These are phyloP conservation scores for Microbotryum scabiosae DNA, from an alignment of 1,284 basidiomycete species.

Conservation along the genomic window DNA sequence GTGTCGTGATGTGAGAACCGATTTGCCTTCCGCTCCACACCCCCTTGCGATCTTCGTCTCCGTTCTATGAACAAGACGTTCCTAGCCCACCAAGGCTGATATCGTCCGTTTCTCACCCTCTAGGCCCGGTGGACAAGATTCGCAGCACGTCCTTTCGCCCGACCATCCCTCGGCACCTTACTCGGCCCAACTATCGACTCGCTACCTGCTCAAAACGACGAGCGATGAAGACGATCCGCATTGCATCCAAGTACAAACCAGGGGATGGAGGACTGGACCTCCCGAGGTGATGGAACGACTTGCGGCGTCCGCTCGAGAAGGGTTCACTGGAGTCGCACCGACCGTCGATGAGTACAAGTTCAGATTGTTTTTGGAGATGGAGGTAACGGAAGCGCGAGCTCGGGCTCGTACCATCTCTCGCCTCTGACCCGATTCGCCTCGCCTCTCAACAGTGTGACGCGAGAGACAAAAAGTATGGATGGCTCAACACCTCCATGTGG, in stretches of 20 bases:
- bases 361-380: slow-evolving; percentile 24
- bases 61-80: too few relatives aligned
- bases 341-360: slow-evolving; percentile 25
- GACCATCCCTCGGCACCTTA: slow-evolving; percentile 18
- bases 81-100: too few relatives aligned
- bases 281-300: slow-evolving; percentile 19
- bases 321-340: slow-evolving; percentile 10
- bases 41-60: too few relatives aligned
- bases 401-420: too few relatives aligned
- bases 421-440: too few relatives aligned
- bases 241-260: slow-evolving; percentile 25
- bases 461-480: slow-evolving; percentile 14
- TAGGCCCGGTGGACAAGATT: slow-evolving; percentile 25
- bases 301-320: slow-evolving; percentile 16
- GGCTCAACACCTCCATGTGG: slow-evolving; percentile 25
- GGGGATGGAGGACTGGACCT: slow-evolving; percentile 27
- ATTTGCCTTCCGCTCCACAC: neutral
- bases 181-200: slow-evolving; percentile 20
- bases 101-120: neutral
- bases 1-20: slow-evolving; percentile 12
- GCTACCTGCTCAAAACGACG: slow-evolving; percentile 23
- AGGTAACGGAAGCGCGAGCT: slow-evolving; percentile 3
- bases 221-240: neutral
- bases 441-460: neutral
- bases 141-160: slow-evolving; percentile 17